Evolutionary conservation across 345 rosid species (phyloP), one percentile per base, ranked within the genome.

Genomic region (Brassica nigra): DNA sequence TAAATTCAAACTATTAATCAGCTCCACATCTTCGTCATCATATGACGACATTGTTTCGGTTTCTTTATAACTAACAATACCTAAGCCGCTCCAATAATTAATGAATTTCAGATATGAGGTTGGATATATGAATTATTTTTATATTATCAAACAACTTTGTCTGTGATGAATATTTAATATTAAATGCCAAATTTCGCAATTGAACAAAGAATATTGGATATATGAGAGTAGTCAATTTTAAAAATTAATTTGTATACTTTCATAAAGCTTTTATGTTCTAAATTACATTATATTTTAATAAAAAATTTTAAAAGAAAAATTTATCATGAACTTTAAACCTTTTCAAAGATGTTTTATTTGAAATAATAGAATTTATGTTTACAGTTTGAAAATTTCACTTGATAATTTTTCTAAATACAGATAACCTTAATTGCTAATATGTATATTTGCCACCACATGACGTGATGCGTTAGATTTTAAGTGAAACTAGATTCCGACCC

Each of bases 11-110:
- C 18, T 58, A 79, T 73, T 47, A 67, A 72, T 71, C 29, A 8
- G 14, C 68, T 72, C 68, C 63, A 73, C 58, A 59, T 79, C 55
- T 67, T 61, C 78, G 27, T 74, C 78, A 15, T 74, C 39, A n/a
- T 67, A 58, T 79, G 82, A 79, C 78, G 78, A 79, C 74, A 74
- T 47, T 66, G 74, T 61, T 67, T 79, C 70, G 76, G 64, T 73
- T 73, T 79, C 74, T 67, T 73, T 36, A 79, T 57, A 65, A 65
- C 67, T 78, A 72, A 70, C 57, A 77, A 77, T 77, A 77, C 65
- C 65, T 62, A 77, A 34, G 76, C 76, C 70, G 65, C 55, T 70
- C 70, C 27, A 11, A 70, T 62, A 33, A 8, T 76, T 44, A 37
- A 66, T 36, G 3, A 39, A 39, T 39, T 44, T 44, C 5, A 44